Evolutionary conservation across 805 yeast genomes (phyloP), one percentile per base, ranked within the genome.

Genomic region (Wickerhamiella allomyrinae): DNA sequence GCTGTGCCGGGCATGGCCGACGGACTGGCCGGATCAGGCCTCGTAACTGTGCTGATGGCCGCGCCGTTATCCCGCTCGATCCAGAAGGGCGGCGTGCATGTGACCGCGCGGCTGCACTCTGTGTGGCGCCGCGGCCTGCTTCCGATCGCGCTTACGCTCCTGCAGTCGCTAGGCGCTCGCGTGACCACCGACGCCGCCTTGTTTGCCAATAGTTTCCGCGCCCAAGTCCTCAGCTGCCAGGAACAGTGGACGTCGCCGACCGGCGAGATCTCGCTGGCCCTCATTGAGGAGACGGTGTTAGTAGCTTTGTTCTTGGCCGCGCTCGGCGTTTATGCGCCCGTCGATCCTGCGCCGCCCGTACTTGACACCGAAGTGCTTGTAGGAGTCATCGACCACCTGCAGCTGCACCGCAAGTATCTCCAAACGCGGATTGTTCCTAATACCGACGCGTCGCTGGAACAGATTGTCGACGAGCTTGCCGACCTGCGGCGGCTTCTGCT

Each of bases 61-160:
- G 77, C 91, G 42, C 77, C 86, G 5, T 67, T 83, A 1, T 79
- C 94, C 0, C 59, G 67, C 20, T 67, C 68, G 2, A 73, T 87
- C 33, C 84, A 79, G 54, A 64, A 68, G 4, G 94, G 94, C 0
- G 70, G 70, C 7, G 59, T 83, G 2, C 31, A 27, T 7, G 63
- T 67, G 11, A 70, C 81, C 2, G 67, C 66, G 29, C 53, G 60
- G 1, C 60, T 81, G 45, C 89, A 86, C 57, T 69, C 72, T 41
- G 64, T 82, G n/a, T 87, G 96, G 96, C 71, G 76, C n/a, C 76
- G 78, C 52, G 94, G 95, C 1, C 60, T 87, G 14, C 63, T 87
- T 23, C 77, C 91, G 0, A 72, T 83, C 5, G 62, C 80, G 17
- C 61, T 83, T 39, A 63, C 73, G 1, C 59, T 83, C 13, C 55